Evolutionary conservation across 345 rosid genomes (phyloP), one percentile per base, ranked within the genome.

Genomic region (Populus tremula): DNA sequence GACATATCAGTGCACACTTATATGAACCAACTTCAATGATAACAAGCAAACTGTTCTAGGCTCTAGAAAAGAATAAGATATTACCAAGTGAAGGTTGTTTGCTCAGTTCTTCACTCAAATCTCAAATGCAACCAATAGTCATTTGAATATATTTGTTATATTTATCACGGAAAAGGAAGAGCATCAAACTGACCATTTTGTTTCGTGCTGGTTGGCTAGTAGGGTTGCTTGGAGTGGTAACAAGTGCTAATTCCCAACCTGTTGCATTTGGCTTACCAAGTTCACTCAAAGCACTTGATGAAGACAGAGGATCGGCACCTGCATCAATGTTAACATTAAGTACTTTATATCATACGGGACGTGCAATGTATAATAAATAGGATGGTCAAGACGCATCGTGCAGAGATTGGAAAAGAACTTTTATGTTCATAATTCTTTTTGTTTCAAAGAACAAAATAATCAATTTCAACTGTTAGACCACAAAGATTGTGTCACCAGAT

Each of bases 171-270:
- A 59, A 20, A 53, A 59, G 12, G 12, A 23, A 59, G 25, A 10
- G 6, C 63, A 9, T 3, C 3, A 12, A 67, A 81, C 91, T 80
- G 72, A 94, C 98, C 82, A 94, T 70, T 80, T 91, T 88, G 80
- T 72, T 87, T 56, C 88, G 88, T 20, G 66, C 45, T 0, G 64
- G 47, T 5, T 76, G 88, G 76, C 79, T 73, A 16, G 77, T 68
- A 45, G 85, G 78, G 86, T 84, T 88, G 85, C 85, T 87, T 10
- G 92, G 95, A 36, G 96, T 74, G 50, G 96, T 88, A 77, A 93
- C 94, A 56, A 96, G 87, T n/a, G 99, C 92, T 69, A 96, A 90
- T 82, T 96, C 99, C 99, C 99, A 96, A 62, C 99, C 99, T 10
- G 82, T 79, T 77, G 91, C 90, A 73, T 88, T 84, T 1, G 81